phyloP scores from a whole-genome alignment of 352 stramenopile species.

The Pythium grandisporangium region DNA sequence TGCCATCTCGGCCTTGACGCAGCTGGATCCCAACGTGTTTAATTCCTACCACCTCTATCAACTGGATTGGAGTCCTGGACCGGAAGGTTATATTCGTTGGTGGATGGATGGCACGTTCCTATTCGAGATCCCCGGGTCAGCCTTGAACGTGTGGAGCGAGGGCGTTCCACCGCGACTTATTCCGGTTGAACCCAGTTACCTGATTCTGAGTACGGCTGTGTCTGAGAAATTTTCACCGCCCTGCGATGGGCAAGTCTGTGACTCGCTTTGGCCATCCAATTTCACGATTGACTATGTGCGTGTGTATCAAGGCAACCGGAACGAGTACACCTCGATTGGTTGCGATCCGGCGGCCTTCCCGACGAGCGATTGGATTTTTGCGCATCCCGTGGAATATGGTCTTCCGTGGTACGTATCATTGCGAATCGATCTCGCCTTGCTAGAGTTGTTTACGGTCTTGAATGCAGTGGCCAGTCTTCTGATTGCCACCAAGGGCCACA shows the following conservation, averaged over 20 bases:
- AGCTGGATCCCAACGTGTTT: conserved; percentile 89
- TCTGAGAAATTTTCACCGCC: conserved; percentile 92
- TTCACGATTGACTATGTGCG: conserved; percentile 95
- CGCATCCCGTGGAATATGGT: conserved; percentile 78
- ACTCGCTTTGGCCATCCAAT: conserved; percentile 87
- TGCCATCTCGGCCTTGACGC: conserved; percentile 90
- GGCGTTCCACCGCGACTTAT: conserved; percentile 76
- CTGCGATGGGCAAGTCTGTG: conserved; percentile 88
- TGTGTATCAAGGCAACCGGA: conserved; percentile 90
- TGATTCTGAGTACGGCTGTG: conserved; percentile 97
- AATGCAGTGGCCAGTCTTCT: conserved; percentile 43
- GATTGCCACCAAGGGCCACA: conserved; percentile 48
- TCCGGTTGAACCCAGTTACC: conserved; percentile 93
- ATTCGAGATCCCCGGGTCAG: conserved; percentile 87
- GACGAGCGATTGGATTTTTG: conserved; percentile 88
- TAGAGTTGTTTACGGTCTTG: conserved; percentile 40
- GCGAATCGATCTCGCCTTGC: conserved; percentile 29
- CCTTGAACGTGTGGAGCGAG: conserved; percentile 73
- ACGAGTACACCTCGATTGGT: conserved; percentile 87
- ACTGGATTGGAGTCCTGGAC: conserved; percentile 92
- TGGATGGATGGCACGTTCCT: conserved; percentile 91
- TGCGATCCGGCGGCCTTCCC: conserved; percentile 89
- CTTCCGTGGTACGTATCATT: conserved; percentile 78
- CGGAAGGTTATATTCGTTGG: conserved; percentile 90
- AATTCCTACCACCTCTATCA: conserved; percentile 91